phyloP scores from a whole-genome alignment of 306 rosid species.

The Oxytropis ochrocephala region DNA sequence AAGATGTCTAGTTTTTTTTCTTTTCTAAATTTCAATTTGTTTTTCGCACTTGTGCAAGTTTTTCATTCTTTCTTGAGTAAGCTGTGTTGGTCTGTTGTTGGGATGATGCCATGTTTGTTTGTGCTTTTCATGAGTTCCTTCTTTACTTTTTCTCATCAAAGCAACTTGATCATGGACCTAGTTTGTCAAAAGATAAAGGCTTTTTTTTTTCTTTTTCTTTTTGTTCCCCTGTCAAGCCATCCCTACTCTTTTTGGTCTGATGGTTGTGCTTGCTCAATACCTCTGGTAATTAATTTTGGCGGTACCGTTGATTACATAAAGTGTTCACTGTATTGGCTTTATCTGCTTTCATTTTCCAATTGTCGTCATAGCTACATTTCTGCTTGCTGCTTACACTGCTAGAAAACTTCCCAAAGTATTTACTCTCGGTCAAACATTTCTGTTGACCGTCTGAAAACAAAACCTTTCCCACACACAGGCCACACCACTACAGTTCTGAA shows the following conservation, averaged over 20 bases:
- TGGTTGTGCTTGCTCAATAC: neutral
- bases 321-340: neutral
- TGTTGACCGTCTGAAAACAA: neutral
- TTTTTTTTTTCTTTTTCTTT: neutral
- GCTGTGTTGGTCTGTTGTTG: neutral
- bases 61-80: neutral
- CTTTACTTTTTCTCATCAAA: neutral
- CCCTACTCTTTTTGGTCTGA: neutral
- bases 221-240: neutral
- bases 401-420: neutral
- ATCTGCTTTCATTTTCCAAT: neutral
- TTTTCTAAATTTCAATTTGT: neutral
- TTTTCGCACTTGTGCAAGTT: neutral
- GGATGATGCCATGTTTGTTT: neutral
- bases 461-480: neutral
- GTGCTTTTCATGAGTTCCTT: neutral
- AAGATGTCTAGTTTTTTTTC: neutral
- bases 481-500: no score
- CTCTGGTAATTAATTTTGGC: neutral
- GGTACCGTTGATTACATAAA: neutral
- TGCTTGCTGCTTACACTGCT: neutral
- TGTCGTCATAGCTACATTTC: neutral
- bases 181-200: constrained; percentile 13
- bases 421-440: neutral
- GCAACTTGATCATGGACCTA: constrained; percentile 22